Evolutionary conservation across 768 basidiomycete genomes (phyloP).

Genomic region (Lactifluus volemus): DNA sequence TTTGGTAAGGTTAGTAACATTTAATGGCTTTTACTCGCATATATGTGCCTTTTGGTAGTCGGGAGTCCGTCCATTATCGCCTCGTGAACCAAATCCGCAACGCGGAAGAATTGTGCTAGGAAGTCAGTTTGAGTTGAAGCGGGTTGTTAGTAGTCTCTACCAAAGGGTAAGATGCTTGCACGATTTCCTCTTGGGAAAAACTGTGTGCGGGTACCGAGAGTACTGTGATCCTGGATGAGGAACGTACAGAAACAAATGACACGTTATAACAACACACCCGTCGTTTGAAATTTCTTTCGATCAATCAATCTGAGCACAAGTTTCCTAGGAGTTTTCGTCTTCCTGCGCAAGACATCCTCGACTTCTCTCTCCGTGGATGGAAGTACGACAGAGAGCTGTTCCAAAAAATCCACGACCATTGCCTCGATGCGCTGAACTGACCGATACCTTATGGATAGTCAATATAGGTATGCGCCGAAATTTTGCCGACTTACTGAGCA

Average conservation of each 20-base stretch:
- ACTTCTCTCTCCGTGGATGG: constrained; percentile 9
- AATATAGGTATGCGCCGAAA: not conserved
- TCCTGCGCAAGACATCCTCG: not conserved
- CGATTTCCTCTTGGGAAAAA: constrained; percentile 31
- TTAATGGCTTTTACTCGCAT: not conserved
- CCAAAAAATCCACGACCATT: constrained; percentile 5
- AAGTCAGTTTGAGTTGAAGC: not conserved
- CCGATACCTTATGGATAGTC: not conserved
- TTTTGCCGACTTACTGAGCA: not conserved
- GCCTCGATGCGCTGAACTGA: constrained; percentile 13
- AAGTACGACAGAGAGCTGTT: constrained; percentile 8
- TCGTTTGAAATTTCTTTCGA: constrained; percentile 27
- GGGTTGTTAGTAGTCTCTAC: constrained; percentile 22
- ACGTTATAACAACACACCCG: constrained; percentile 24
- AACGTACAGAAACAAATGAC: not conserved
- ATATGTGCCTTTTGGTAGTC: constrained; percentile 21
- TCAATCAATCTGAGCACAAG: constrained; percentile 31
- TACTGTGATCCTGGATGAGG: constrained; percentile 12
- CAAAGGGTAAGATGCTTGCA: constrained; percentile 35
- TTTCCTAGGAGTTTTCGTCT: constrained; percentile 17
- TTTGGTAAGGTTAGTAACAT: constrained; percentile 23
- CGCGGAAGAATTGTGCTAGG: constrained; percentile 59
- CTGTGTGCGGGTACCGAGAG: constrained; percentile 23
- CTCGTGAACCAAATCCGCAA: constrained; percentile 63
- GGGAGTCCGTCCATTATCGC: constrained; percentile 47